phyloP scores from a whole-genome alignment of 371 early-diverging fungal genomes.

The Mortierella sp. region DNA sequence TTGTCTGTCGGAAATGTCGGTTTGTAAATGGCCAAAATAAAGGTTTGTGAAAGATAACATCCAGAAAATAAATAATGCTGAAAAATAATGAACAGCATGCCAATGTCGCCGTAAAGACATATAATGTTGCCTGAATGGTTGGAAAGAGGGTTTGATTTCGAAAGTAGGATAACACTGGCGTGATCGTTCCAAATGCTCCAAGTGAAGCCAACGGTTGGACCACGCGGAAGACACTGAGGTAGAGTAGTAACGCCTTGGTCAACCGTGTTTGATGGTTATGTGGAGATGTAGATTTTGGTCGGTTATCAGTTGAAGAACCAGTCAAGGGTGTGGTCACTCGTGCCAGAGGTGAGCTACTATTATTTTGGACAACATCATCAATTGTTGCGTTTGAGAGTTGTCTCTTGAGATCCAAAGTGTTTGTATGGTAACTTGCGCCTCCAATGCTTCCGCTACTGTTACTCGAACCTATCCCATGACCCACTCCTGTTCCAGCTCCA shows the following conservation, averaged over 20 bases:
- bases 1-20: conserved; percentile 42
- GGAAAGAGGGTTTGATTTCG: conserved; percentile 53
- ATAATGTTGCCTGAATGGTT: conserved; percentile 48
- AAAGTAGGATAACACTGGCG: conserved; percentile 45
- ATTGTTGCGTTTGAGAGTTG: background rate
- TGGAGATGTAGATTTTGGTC: background rate
- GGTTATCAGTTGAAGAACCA: background rate
- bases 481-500: background rate
- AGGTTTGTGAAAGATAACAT: conserved; percentile 50
- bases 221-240: conserved; percentile 47
- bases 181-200: conserved; percentile 39
- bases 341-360: background rate
- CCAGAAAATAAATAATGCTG: conserved; percentile 42
- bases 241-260: conserved; percentile 43
- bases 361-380: background rate
- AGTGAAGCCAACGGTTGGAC: conserved; percentile 47
- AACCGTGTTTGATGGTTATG: conserved; percentile 29
- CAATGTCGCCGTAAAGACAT: conserved; percentile 44
- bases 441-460: background rate
- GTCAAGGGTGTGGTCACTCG: background rate
- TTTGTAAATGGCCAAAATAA: conserved; percentile 56
- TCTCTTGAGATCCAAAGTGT: background rate
- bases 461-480: background rate
- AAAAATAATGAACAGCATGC: conserved; percentile 51
- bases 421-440: background rate